phyloP scores from a whole-genome alignment of 2,329 filamentous ascomycete genomes.

The Fusarium decemcellulare region DNA sequence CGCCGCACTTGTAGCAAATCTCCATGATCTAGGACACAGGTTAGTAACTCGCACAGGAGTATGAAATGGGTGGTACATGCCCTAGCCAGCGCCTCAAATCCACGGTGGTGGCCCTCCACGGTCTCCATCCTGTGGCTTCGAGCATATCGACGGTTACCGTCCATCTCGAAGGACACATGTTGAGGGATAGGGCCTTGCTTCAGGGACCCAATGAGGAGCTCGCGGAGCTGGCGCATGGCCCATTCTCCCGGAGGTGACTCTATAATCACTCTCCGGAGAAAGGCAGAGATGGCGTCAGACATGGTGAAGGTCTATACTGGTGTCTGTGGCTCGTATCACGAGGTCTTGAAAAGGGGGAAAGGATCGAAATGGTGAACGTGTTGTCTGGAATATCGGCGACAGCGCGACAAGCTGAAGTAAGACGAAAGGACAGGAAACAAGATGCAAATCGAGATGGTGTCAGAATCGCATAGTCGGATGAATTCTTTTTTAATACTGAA shows the following conservation, averaged over 20 bases:
- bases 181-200: slow-evolving; percentile 92
- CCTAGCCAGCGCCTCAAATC: slow-evolving; percentile 93
- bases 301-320: slow-evolving; percentile 51
- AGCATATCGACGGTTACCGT: slow-evolving; percentile 95
- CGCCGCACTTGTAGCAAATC: slow-evolving; percentile 97
- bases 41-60: slow-evolving; percentile 10
- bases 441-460: slow-evolving; percentile 12
- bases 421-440: slow-evolving; percentile 14
- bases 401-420: slow-evolving; percentile 21
- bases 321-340: slow-evolving; percentile 12
- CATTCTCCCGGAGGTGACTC: slow-evolving; percentile 94
- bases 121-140: slow-evolving; percentile 93
- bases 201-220: slow-evolving; percentile 89
- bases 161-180: slow-evolving; percentile 99
- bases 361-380: slow-evolving; percentile 39
- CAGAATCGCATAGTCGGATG: slow-evolving; percentile 11
- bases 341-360: slow-evolving; percentile 14
- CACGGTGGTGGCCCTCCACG: slow-evolving; percentile 94
- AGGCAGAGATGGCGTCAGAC: slow-evolving; percentile 67
- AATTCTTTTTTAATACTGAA: slow-evolving; percentile 33
- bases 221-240: slow-evolving; percentile 82
- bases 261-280: slow-evolving; percentile 78
- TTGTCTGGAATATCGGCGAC: slow-evolving; percentile 20
- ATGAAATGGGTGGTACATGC: slow-evolving; percentile 69
- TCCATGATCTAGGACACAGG: slow-evolving; percentile 80